A percentile compares a stretch with the other conserved stretches of the same genome.
Evolutionary conservation across 805 yeast species (phyloP).

Genomic region (Monosporozyma yasuniensis): DNA sequence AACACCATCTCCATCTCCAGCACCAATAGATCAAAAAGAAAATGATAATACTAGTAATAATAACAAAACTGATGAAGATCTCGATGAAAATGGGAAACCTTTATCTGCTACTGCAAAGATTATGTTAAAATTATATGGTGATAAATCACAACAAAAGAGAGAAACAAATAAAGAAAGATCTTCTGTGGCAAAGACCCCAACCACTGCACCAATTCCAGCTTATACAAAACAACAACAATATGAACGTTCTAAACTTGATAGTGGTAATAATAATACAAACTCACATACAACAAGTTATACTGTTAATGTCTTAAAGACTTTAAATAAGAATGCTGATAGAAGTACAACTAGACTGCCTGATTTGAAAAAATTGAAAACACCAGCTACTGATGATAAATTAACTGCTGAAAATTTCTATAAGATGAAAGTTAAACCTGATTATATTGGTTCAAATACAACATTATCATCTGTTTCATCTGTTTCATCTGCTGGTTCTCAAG

Average conservation of each 20-base stretch:
- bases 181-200: background rate
- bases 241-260: background rate
- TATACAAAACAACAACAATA: background rate
- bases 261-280: background rate
- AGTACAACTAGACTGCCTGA: conserved; percentile 5
- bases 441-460: conserved; percentile 5
- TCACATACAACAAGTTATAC: background rate
- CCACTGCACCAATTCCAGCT: background rate
- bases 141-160: conserved; percentile 4
- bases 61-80: background rate
- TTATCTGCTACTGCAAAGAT: conserved; percentile 13
- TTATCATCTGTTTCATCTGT: background rate
- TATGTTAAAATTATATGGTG: conserved; percentile 13
- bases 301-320: background rate
- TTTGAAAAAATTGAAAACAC: conserved; percentile 6
- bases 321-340: background rate
- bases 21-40: background rate
- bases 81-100: background rate
- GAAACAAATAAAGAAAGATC: background rate
- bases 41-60: background rate
- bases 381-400: background rate
- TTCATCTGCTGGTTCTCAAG: background rate
- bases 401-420: background rate
- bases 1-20: background rate
- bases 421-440: background rate